Base-by-base conservation (phyloP, 2,329 filamentous ascomycete genomes). In the Trichoderma breve region DNA sequence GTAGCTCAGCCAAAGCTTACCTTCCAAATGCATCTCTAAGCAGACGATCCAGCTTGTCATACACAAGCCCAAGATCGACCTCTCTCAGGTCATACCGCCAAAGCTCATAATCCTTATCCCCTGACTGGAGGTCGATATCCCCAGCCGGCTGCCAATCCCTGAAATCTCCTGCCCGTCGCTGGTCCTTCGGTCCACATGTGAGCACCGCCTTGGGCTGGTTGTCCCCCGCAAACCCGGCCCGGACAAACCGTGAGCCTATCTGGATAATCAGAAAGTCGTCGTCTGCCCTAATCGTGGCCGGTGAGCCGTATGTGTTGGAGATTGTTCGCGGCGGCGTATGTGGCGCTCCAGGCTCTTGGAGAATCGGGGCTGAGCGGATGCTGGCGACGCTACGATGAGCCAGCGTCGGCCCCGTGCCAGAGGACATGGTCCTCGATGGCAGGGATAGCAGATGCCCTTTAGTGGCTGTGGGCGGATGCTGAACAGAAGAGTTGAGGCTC, bases 181-280 rank as follows among this genome's bases (percentile, higher is more conserved):
- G 90, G 78, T 92, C 87, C 74, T 95, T 91, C 0, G 93, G 93
- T 0, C 90, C 89, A 80, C 94, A 95, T 26, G 87, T 85, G 26
- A 95, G 83, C 15, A 87, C 86, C 1, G 86, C 88, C 80, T 95
- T 97, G 75, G 94, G 94, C 3, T 86, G 83, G 57, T 90, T 88
- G 80, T 97, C 95, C 66, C 95, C 95, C 6, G 95, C 93, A 79
- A 98, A 96, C 0, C 96, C 96, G 11, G 92, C 91, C 58, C 92
- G 90, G 30, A 98, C 81, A 81, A 90, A 92, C 26, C 95, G 89
- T 11, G 93, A 88, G 1, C 94, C 95, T 43, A 98, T 80, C 80
- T 98, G 94, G 66, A 98, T 85, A 55, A 99, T 87, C 6, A 97
- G 82, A 7, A 91, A 86, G 75, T 98, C 96, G 78, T 99, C 96